Base-by-base conservation (phyloP, 345 rosid genomes). In the Pistacia atlantica region DNA sequence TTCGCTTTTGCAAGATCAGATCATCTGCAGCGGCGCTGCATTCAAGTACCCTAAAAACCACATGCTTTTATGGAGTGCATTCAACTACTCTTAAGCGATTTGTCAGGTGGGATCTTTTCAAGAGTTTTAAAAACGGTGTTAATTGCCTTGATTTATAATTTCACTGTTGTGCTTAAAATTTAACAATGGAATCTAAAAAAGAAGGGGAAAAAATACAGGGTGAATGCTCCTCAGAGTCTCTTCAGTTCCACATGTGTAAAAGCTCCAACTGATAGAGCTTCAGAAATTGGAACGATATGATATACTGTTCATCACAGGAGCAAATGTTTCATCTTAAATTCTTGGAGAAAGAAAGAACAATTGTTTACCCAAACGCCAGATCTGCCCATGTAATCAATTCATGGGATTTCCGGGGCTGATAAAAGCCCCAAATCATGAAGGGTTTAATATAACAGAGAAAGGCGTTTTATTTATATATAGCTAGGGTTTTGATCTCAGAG, bases 251-350 rank as follows among this genome's bases (percentile, higher is more conserved):
- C 83, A 77, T 25, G n/a, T 28, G 60, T 9, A 59, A 65, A 64
- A 1, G n/a, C 67, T 64, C 67, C 67, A 64, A 64, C 5, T 7
- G 57, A 18, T n/a, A 31, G 51, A 17, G 72, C 31, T 83, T 83
- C 83, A 67, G 86, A 68, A 75, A 83, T 83, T 80, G 81, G 83
- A 83, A 83, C 86, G 77, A 77, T 37, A 55, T 75, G 16, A 8
- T 16, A 25, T 31, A 3, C 22, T 48, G 12, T 13, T 83, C 86
- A 74, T 83, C 86, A 83, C 46, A 9, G 79, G 79, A 80, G 77
- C 71, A 66, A 16, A 9, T 37, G 5, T 28, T 67, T 25, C 46
- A 42, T 35, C 0, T 45, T 14, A 6, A 10, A 8, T 20, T 22
- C 11, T 45, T 67, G 8, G 35, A 38, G 42, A 38, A 0, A 38